A percentile compares a stretch with the other conserved stretches of the same genome.
phyloP scores from a whole-genome alignment of 768 basidiomycete species.

The Tylopilus intermedius region DNA sequence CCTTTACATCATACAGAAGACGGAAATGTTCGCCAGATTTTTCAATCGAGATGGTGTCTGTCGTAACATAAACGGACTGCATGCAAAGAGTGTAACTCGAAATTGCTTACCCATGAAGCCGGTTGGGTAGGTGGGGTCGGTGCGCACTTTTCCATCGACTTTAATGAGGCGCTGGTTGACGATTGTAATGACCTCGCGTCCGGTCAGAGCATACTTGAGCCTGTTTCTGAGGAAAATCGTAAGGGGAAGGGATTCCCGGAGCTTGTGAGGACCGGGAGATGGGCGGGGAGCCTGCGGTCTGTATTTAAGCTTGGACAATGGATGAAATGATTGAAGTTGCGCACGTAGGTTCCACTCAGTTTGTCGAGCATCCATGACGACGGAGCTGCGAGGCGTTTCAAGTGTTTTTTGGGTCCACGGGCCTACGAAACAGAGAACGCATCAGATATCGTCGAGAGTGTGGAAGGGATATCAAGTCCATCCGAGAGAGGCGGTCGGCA shows the following conservation, averaged over 20 bases:
- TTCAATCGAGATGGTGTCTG: slow-evolving; percentile 95
- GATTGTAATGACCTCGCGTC: slow-evolving; percentile 92
- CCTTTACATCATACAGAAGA: slow-evolving; percentile 98
- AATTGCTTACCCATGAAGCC: slow-evolving; percentile 87
- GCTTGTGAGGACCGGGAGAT: slow-evolving; percentile 98
- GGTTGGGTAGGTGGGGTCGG: slow-evolving; percentile 93
- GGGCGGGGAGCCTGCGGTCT: slow-evolving; percentile 82
- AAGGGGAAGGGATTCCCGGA: slow-evolving; percentile 95
- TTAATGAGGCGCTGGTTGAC: slow-evolving; percentile 96
- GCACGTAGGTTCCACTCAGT: slow-evolving; percentile 88
- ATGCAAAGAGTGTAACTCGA: not conserved
- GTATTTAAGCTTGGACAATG: slow-evolving; percentile 6
- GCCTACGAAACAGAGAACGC: slow-evolving; percentile 47
- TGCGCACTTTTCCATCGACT: slow-evolving; percentile 98
- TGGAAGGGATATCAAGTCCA: slow-evolving; percentile 8
- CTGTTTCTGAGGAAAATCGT: slow-evolving; percentile 97
- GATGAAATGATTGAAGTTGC: slow-evolving; percentile 24
- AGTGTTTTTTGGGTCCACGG: slow-evolving; percentile 98
- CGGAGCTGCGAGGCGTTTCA: slow-evolving; percentile 95
- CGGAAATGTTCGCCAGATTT: slow-evolving; percentile 99
- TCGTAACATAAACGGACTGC: slow-evolving; percentile 1
- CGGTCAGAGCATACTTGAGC: slow-evolving; percentile 97
- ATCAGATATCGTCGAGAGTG: slow-evolving; percentile 13
- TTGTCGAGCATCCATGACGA: slow-evolving; percentile 99
- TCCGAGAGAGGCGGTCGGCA: slow-evolving; percentile 17